Percentiles rank a stretch among this genome's conserved stretches.
These are phyloP conservation scores for Xylaria scruposa DNA, from an alignment of 495 filamentous ascomycete species.

Conservation along the genomic window DNA sequence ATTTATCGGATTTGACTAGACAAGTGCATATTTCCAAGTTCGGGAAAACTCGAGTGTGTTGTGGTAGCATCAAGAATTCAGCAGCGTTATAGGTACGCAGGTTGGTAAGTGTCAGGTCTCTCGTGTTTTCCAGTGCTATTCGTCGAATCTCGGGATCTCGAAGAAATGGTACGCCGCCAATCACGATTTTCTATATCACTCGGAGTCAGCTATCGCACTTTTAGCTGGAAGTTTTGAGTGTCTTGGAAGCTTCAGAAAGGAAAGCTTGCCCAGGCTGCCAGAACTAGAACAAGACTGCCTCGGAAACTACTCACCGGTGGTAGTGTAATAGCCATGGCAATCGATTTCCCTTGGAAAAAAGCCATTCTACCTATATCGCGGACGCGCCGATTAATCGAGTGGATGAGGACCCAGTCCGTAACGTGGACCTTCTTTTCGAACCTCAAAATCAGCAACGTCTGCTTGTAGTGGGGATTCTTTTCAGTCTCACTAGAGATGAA, in stretches of 20 bases:
- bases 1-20: background rate
- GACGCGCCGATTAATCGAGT: background rate
- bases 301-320: background rate
- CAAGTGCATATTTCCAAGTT: background rate
- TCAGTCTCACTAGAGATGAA: background rate
- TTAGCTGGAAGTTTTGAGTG: background rate
- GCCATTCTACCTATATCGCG: constrained; percentile 4
- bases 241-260: background rate
- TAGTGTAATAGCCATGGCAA: background rate
- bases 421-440: background rate
- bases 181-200: background rate
- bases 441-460: background rate
- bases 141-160: background rate
- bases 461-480: background rate
- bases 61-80: background rate
- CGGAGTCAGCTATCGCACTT: background rate
- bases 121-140: constrained; percentile 2
- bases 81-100: background rate
- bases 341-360: background rate
- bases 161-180: background rate
- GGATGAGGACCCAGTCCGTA: constrained; percentile 8
- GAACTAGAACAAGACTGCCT: background rate
- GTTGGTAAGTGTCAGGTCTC: background rate
- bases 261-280: background rate
- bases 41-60: background rate